phyloP scores from a whole-genome alignment of 495 filamentous ascomycete species.

The Jackrogersella minutella region DNA sequence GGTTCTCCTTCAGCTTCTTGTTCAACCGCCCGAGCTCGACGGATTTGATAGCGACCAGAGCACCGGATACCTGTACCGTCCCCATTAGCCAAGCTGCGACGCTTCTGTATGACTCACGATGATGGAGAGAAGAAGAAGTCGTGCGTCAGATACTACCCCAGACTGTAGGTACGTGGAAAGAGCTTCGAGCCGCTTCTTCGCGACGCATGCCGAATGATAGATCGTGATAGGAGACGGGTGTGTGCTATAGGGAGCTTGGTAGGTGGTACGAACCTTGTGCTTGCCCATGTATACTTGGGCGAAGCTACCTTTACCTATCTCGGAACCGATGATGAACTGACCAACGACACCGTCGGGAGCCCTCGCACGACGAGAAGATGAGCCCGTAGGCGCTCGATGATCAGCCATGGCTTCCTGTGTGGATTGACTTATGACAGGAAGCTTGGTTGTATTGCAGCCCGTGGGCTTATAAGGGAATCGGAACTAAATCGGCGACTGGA shows the following conservation, averaged over 20 bases:
- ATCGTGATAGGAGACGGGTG: too few species aligned
- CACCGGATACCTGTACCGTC: conserved; percentile 61
- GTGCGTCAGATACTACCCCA: too few species aligned
- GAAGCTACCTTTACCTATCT: conserved; percentile 96
- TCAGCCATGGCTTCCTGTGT: conserved; percentile 59
- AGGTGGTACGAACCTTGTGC: conserved; percentile 72
- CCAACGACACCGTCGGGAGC: conserved; percentile 73
- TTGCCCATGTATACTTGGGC: conserved; percentile 89
- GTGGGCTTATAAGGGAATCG: conserved; percentile 54
- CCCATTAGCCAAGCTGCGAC: conserved; percentile 51
- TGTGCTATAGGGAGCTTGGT: conserved; percentile 4
- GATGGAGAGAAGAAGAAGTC: not conserved
- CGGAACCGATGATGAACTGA: conserved; percentile 75
- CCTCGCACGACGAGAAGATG: conserved; percentile 49
- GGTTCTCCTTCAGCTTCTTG: conserved; percentile 94
- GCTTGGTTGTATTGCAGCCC: conserved; percentile 51
- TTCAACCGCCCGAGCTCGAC: conserved; percentile 89
- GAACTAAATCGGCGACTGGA: conserved; percentile 51
- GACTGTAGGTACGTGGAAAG: too few species aligned
- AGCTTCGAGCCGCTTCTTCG: not conserved
- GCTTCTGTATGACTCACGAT: conserved; percentile 16
- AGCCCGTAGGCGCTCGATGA: conserved; percentile 42
- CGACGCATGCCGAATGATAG: too few species aligned
- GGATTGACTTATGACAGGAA: conserved; percentile 55
- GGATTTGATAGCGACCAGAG: conserved; percentile 91